Evolutionary conservation across 164 flowering plant genomes (phyloP).

Genomic region (Litsea cubeba): DNA sequence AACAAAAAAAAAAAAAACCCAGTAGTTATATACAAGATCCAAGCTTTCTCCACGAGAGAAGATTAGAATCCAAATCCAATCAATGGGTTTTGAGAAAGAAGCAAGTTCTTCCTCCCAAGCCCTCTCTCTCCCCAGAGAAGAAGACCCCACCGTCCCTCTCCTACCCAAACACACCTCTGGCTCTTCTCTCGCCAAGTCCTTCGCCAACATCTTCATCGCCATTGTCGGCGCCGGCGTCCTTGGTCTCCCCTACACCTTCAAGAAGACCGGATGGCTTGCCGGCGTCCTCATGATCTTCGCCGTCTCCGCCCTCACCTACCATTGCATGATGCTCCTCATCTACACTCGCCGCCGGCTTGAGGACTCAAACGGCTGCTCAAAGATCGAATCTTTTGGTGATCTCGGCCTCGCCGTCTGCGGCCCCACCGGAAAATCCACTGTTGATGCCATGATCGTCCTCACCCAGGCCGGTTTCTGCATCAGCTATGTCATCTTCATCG

Average conservation of each 20-base stretch:
- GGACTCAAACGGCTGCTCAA: constrained; percentile 2
- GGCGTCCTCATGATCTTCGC: constrained; percentile 42
- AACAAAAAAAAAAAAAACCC: background rate
- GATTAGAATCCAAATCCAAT: background rate
- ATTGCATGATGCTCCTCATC: constrained; percentile 76
- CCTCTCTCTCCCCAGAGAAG: constrained; percentile 33
- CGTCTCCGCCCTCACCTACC: constrained; percentile 49
- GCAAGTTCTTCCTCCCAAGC: constrained; percentile 32
- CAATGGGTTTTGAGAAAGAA: constrained; percentile 27
- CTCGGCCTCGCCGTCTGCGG: constrained; percentile 53
- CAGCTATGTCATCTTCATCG: constrained; percentile 46
- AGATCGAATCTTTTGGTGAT: constrained; percentile 45
- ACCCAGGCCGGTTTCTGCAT: constrained; percentile 60
- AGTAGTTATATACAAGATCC: background rate
- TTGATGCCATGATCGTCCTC: constrained; percentile 48
- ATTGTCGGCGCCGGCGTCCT: constrained; percentile 87
- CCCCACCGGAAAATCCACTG: constrained; percentile 33
- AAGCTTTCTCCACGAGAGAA: background rate
- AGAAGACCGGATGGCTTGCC: constrained; percentile 61
- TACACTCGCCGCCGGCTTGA: constrained; percentile 38
- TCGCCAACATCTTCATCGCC: constrained; percentile 84
- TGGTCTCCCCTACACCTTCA: constrained; percentile 78
- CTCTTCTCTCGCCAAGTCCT: constrained; percentile 61
- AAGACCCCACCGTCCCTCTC: constrained; percentile 35
- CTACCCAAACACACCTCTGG: constrained; percentile 23